phyloP scores from a whole-genome alignment of 768 basidiomycete genomes.

The Coprinellus aureogranulatus region DNA sequence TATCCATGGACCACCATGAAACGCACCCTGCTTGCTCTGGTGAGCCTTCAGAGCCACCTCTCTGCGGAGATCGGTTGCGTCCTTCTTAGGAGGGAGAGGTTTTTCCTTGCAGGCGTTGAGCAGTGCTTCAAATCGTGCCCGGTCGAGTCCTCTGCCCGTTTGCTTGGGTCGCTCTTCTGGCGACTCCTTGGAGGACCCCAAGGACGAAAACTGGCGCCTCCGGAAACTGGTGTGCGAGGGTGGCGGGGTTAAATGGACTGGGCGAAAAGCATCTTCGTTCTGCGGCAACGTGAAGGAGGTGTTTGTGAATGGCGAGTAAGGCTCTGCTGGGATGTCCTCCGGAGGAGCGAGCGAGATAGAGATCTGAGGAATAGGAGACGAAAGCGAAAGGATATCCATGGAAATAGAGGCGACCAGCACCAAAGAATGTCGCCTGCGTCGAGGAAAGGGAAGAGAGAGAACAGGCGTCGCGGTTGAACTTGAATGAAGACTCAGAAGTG shows the following conservation, averaged over 20 bases:
- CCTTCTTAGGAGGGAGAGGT: conserved; percentile 46
- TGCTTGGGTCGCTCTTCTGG: conserved; percentile 18
- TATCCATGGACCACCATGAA: conserved; percentile 1
- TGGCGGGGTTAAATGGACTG: conserved; percentile 57
- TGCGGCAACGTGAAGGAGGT: conserved; percentile 21
- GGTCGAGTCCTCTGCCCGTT: conserved; percentile 54
- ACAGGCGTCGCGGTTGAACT: conserved; percentile 30
- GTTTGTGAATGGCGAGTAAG: conserved; percentile 61
- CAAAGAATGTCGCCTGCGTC: conserved; percentile 20
- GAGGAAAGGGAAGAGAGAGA: conserved; percentile 30
- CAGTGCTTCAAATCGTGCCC: conserved; percentile 60
- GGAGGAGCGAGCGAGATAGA: conserved; percentile 67
- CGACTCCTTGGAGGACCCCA: conserved; percentile 36
- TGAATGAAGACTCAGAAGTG: too few relatives aligned
- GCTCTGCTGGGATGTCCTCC: conserved; percentile 48
- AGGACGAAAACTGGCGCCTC: conserved; percentile 45
- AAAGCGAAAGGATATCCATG: conserved; percentile 42
- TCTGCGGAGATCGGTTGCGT: conserved; percentile 60
- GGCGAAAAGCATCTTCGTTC: conserved; percentile 53
- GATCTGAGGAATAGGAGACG: conserved; percentile 60
- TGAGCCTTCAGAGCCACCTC: conserved; percentile 73
- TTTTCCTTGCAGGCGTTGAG: conserved; percentile 61
- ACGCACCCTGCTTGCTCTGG: conserved; percentile 70
- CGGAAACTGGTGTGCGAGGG: conserved; percentile 43
- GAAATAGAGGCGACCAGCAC: conserved; percentile 52